Percentiles rank a stretch among this genome's conserved stretches.
These are phyloP conservation scores for Neonectria neomacrospora DNA, from an alignment of 2,329 filamentous ascomycete species.

Conservation along the genomic window DNA sequence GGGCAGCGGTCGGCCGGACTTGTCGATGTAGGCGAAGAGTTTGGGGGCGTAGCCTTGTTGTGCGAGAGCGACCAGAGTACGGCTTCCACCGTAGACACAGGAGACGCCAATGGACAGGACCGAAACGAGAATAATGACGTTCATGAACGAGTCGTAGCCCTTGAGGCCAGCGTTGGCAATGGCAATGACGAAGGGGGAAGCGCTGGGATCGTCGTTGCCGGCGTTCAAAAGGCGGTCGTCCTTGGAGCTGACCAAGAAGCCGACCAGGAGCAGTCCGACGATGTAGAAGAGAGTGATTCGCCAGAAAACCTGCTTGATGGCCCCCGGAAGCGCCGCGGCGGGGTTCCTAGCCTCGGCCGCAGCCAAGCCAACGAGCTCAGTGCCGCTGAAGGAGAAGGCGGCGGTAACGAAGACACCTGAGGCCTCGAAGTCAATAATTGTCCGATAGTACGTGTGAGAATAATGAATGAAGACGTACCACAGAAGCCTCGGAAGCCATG, in stretches of 20 bases:
- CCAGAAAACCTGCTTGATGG: constrained; percentile 82
- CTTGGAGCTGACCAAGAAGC: constrained; percentile 59
- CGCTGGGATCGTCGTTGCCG: constrained; percentile 50
- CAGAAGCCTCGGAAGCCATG: constrained; percentile 82
- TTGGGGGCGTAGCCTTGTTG: constrained; percentile 69
- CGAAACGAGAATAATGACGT: constrained; percentile 67
- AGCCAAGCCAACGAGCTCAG: constrained; percentile 79
- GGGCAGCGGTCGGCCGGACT: constrained; percentile 64
- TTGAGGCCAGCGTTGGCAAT: constrained; percentile 63
- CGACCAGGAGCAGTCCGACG: constrained; percentile 63
- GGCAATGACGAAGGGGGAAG: constrained; percentile 68
- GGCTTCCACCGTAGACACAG: constrained; percentile 68
- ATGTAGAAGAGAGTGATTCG: constrained; percentile 67
- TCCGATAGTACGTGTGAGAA: rapidly evolving
- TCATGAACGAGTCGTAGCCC: constrained; percentile 67
- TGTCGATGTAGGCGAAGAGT: constrained; percentile 68
- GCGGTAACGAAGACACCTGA: constrained; percentile 66
- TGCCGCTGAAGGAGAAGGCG: constrained; percentile 78
- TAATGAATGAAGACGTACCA: constrained; percentile 61
- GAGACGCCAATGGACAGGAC: constrained; percentile 70
- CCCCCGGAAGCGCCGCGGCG: constrained; percentile 78
- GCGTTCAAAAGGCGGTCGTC: constrained; percentile 61
- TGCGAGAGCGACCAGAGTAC: constrained; percentile 68
- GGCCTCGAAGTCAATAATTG: background rate
- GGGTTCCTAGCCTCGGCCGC: constrained; percentile 78